Conservation (phyloP, 805 yeast genomes). For the Kodamaea kaohsiungensis region DNA sequence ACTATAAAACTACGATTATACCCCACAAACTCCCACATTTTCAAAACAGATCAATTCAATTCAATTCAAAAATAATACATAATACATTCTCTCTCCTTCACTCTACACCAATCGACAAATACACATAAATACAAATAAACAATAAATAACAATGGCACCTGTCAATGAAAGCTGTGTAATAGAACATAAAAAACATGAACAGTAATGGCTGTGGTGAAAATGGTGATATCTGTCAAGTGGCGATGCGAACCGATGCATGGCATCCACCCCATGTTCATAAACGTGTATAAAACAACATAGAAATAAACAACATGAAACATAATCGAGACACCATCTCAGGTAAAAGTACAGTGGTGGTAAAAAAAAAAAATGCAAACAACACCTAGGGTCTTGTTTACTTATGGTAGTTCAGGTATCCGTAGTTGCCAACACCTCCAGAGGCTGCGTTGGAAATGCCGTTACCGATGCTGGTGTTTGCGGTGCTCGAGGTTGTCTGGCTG, state of each 20-base stretch:
- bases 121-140: not conserved
- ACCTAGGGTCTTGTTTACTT: conserved; percentile 9
- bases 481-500: conserved; percentile 11
- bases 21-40: too few species aligned
- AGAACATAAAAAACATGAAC: not conserved
- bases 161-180: not conserved
- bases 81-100: not conserved
- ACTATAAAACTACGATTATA: too few species aligned
- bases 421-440: conserved; percentile 31
- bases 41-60: too few species aligned
- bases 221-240: not conserved
- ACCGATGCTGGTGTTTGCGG: conserved; percentile 11
- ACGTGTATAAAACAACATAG: not conserved
- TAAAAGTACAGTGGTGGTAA: not conserved
- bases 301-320: not conserved
- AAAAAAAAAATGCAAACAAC: not conserved
- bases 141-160: not conserved
- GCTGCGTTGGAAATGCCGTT: conserved; percentile 4
- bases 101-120: not conserved
- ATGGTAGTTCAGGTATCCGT: conserved; percentile 38
- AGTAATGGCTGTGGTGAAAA: not conserved
- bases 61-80: too few species aligned
- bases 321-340: not conserved
- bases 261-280: not conserved
- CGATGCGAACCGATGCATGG: not conserved